Conservation (phyloP, 1,139 yeast species). For the Blastobotrys capitulatus region DNA sequence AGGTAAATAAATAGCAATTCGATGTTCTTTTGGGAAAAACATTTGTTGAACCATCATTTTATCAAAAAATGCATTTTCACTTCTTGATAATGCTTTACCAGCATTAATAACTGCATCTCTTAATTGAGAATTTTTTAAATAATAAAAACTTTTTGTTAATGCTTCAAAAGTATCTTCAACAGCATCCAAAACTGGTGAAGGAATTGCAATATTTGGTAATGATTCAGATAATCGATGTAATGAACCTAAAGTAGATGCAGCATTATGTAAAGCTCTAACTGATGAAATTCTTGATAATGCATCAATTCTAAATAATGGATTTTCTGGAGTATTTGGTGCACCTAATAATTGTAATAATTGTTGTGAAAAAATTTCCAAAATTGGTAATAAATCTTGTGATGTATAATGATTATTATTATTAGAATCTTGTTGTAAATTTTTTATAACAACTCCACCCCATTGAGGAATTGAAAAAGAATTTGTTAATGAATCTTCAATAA, state of each 20-base stretch:
- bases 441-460: slow-evolving; percentile 63
- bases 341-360: slow-evolving; percentile 75
- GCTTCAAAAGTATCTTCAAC: slow-evolving; percentile 41
- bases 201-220: slow-evolving; percentile 76
- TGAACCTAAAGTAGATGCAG: slow-evolving; percentile 61
- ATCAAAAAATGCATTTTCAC: slow-evolving; percentile 83
- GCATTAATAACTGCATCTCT: slow-evolving; percentile 48
- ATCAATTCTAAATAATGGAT: slow-evolving; percentile 61
- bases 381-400: slow-evolving; percentile 48
- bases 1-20: slow-evolving; percentile 87
- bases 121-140: slow-evolving; percentile 35
- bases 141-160: slow-evolving; percentile 35
- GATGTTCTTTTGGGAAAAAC: slow-evolving; percentile 92
- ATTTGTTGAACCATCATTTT: slow-evolving; percentile 93
- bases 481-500: slow-evolving; percentile 30
- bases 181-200: slow-evolving; percentile 51
- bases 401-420: too few species aligned
- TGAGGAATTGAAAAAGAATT: slow-evolving; percentile 80
- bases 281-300: slow-evolving; percentile 55
- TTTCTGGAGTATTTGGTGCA: slow-evolving; percentile 49
- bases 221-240: slow-evolving; percentile 61
- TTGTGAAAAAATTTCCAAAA: slow-evolving; percentile 64
- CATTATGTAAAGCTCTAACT: slow-evolving; percentile 45
- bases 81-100: slow-evolving; percentile 47
- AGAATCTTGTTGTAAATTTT: slow-evolving; percentile 29